These are phyloP conservation scores for Blastocladiella emersonii DNA, from an alignment of 371 early-diverging fungal species.

Conservation along the genomic window DNA sequence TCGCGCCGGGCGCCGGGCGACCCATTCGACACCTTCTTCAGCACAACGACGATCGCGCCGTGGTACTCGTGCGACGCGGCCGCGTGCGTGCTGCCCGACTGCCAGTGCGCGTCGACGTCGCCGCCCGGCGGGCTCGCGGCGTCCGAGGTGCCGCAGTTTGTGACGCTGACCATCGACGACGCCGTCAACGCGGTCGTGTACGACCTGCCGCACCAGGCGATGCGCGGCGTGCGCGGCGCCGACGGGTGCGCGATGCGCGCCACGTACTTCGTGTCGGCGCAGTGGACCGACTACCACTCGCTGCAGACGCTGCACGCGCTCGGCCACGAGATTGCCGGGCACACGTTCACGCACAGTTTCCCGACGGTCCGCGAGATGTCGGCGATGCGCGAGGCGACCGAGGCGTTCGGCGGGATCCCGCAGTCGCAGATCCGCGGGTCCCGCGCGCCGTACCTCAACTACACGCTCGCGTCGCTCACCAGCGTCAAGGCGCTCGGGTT, in stretches of 20 bases:
- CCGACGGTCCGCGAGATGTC: constrained; percentile 11
- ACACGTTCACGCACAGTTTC: too few species aligned
- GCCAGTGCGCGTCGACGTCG: neutral
- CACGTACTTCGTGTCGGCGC: constrained; percentile 15
- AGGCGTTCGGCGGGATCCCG: neutral
- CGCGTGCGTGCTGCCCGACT: neutral
- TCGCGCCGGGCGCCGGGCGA: too few species aligned
- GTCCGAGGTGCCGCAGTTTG: neutral
- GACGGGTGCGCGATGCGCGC: too few species aligned
- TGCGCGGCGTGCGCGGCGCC: too few species aligned
- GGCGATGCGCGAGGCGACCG: neutral
- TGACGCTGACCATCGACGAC: neutral
- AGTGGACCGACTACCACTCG: constrained; percentile 12
- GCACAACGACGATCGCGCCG: neutral
- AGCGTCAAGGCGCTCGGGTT: constrained; percentile 14
- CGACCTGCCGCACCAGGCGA: neutral
- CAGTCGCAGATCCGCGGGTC: constrained; percentile 13
- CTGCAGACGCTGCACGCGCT: constrained; percentile 14
- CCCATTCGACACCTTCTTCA: too few species aligned
- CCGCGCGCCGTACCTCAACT: constrained; percentile 16
- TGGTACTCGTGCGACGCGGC: neutral
- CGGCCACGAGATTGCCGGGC: constrained; percentile 20
- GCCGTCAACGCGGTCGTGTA: neutral
- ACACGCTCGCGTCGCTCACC: constrained; percentile 5
- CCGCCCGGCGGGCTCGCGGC: neutral